phyloP scores from a whole-genome alignment of 2,329 filamentous ascomycete genomes.

The Arthrobotrys entomopaga region DNA sequence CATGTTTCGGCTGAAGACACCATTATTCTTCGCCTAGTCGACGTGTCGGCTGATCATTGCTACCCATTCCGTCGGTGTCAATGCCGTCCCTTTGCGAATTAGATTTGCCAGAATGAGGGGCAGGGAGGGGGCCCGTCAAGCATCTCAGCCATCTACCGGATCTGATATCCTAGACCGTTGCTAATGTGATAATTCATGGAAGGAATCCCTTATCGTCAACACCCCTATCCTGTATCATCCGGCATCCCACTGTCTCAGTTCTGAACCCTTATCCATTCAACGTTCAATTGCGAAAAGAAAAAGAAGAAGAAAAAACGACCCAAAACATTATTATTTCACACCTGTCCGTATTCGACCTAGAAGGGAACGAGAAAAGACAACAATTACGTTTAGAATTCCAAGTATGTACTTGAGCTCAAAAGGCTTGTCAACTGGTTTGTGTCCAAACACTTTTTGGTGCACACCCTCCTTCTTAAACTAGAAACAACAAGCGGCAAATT shows the following conservation, averaged over 20 bases:
- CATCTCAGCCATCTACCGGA: constrained; percentile 47
- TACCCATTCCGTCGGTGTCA: constrained; percentile 54
- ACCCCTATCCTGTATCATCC: constrained; percentile 54
- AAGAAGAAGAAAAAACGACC: not conserved
- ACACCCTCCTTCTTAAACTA: constrained; percentile 55
- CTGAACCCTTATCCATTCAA: constrained; percentile 38
- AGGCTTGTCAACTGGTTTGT: constrained; percentile 24
- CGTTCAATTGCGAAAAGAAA: constrained; percentile 31
- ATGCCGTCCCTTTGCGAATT: constrained; percentile 41
- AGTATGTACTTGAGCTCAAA: constrained; percentile 18
- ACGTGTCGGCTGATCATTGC: constrained; percentile 55
- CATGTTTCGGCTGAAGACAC: constrained; percentile 55
- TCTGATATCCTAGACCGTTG: constrained; percentile 44
- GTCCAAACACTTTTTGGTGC: constrained; percentile 25
- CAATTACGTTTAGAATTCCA: constrained; percentile 52
- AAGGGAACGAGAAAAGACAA: constrained; percentile 39
- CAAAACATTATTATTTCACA: constrained; percentile 4
- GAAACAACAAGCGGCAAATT: constrained; percentile 54
- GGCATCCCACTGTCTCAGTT: constrained; percentile 55
- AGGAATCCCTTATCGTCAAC: constrained; percentile 48
- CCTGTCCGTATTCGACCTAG: constrained; percentile 44
- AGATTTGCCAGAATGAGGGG: constrained; percentile 39
- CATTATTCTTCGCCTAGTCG: constrained; percentile 52
- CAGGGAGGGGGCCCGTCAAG: constrained; percentile 1
- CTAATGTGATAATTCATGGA: constrained; percentile 41